Percentiles rank a stretch among this genome's conserved stretches.
These are phyloP conservation scores for Allium cepa DNA, from an alignment of 106 monocot species.

Conservation along the genomic window DNA sequence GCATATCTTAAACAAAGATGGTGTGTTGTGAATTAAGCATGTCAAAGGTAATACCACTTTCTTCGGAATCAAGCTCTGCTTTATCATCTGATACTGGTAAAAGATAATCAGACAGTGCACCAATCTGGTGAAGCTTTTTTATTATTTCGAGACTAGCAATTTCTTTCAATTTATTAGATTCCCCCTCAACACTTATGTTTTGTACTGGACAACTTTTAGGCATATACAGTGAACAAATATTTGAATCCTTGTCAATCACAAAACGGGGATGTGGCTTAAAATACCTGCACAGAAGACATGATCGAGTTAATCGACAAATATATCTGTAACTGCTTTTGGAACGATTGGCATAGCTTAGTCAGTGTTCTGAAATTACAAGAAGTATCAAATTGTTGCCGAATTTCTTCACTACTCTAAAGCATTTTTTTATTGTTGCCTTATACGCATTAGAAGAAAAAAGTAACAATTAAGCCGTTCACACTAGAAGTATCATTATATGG, in stretches of 20 bases:
- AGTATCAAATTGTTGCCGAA: too few species aligned
- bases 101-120: slow-evolving; percentile 48
- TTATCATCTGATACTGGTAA: slow-evolving; percentile 28
- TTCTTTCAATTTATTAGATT: slow-evolving; percentile 20
- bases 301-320: too few species aligned
- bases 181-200: slow-evolving; percentile 24
- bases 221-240: slow-evolving; percentile 32
- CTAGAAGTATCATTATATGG: not conserved
- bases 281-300: slow-evolving; percentile 20
- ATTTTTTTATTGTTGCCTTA: too few species aligned
- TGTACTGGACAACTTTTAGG: slow-evolving; percentile 45
- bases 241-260: slow-evolving; percentile 24
- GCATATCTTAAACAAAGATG: too few species aligned
- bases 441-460: too few species aligned
- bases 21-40: too few species aligned
- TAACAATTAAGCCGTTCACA: too few species aligned
- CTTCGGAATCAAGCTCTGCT: slow-evolving; percentile 21
- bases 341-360: too few species aligned
- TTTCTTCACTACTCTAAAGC: too few species aligned
- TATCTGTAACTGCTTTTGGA: too few species aligned
- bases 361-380: too few species aligned
- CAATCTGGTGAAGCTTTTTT: slow-evolving; percentile 41
- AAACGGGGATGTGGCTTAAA: slow-evolving; percentile 55
- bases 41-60: slow-evolving; percentile 13
- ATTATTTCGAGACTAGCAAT: slow-evolving; percentile 57